Evolutionary conservation across 2,329 filamentous ascomycete species (phyloP), one percentile per base, ranked within the genome.

Genomic region (Phoma herbarum): DNA sequence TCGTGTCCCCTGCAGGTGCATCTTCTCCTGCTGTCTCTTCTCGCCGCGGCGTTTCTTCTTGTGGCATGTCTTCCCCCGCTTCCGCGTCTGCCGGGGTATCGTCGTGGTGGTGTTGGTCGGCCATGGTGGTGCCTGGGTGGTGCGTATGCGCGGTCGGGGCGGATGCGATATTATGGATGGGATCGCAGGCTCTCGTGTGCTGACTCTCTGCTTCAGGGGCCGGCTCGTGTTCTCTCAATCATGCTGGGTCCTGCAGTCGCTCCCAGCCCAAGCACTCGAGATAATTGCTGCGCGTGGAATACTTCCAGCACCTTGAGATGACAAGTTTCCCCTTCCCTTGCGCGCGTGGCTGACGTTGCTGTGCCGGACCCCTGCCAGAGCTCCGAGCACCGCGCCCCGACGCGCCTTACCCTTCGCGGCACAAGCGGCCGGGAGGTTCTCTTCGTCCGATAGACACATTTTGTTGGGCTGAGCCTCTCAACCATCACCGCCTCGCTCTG

Each of bases 401-500:
- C 14, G 4, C 47, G 47, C 62, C 48, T 64, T 59, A 66, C 68
- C 65, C 51, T 52, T 59, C 57, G 35, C 47, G 37, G 61, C 56
- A n/a, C 35, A 28, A 39, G 35, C 35, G 35, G 4, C 35, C 35
- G 35, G 35, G 5, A 7, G 16, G 4, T 18, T 39, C 35, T 39
- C 35, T 39, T 20, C n/a, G 35, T 55, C 57, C 46, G 57, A 52
- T 33, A 22, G 43, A 63, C 67, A 59, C 56, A 72, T 73, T 75
- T 68, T 74, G 71, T 73, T 75, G 72, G 67, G 69, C 62, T 54
- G 41, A 61, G 42, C 57, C 62, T 68, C 67, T 66, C 59, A 61
- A 61, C 64, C 57, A 57, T 39, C 61, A 57, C 53, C 57, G 41
- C 12, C 41, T 25, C 23, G 22, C 18, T 20, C 41, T 44, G 62